A percentile compares a stretch with the other conserved stretches of the same genome.
phyloP scores from a whole-genome alignment of 139 green algal genomes.

The Edaphochlamys debaryana region DNA sequence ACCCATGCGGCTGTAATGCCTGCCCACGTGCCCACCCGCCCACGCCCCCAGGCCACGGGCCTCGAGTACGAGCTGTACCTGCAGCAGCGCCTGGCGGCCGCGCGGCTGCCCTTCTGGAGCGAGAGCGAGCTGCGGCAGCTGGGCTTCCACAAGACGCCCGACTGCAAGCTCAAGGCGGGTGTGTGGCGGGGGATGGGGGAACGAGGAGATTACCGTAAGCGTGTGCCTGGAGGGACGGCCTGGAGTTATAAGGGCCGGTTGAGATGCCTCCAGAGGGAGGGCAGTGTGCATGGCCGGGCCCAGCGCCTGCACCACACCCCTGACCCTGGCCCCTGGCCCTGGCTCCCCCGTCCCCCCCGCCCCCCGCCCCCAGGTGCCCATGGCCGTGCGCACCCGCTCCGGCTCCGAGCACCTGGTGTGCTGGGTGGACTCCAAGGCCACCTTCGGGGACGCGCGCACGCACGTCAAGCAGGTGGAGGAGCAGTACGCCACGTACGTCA shows the following conservation, averaged over 20 bases:
- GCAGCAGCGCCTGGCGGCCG: constrained; percentile 61
- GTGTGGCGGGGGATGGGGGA: not conserved
- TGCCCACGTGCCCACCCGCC: no score
- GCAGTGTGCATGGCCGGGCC: no score
- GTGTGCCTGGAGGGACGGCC: no score
- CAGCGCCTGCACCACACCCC: no score
- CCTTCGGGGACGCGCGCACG: constrained; percentile 84
- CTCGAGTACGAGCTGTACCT: constrained; percentile 81
- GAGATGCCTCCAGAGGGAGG: no score
- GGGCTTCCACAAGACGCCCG: constrained; percentile 88
- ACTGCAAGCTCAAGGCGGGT: constrained; percentile 79
- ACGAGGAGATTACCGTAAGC: no score
- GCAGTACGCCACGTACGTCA: constrained; percentile 76
- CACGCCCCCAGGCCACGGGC: constrained; percentile 48
- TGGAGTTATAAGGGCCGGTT: no score
- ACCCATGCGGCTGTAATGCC: no score
- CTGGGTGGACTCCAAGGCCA: constrained; percentile 97
- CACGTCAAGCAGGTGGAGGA: constrained; percentile 73
- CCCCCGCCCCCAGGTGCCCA: constrained; percentile 5
- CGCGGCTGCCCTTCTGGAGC: constrained; percentile 79
- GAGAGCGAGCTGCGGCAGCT: constrained; percentile 78
- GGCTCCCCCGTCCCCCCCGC: no score
- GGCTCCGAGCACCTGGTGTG: constrained; percentile 68
- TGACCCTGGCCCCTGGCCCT: no score
- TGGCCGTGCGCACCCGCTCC: constrained; percentile 9